Evolutionary conservation across 2,329 filamentous ascomycete genomes (phyloP), one percentile per base, ranked within the genome.

Genomic region (Neofusicoccum parvum): DNA sequence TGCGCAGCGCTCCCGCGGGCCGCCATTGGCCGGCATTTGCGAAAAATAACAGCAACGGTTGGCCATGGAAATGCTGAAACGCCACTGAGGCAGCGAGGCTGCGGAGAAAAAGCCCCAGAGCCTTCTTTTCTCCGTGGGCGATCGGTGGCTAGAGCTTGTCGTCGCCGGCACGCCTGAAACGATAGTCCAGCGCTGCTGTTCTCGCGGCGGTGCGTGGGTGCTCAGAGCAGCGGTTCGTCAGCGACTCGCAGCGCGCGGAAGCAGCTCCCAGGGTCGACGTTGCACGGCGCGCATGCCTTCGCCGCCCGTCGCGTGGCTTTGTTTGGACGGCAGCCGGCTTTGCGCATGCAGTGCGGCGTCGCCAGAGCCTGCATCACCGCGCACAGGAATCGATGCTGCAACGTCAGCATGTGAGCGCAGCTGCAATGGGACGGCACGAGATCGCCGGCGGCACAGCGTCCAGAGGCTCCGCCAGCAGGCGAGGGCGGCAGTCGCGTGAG

Each of bases 61-160:
- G 56, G 56, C n/a, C 43, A 60, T 43, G 41, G 15, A 39, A 48
- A 48, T 12, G 56, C 27, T 60, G 56, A 60, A 45, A 60, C 56
- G 54, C 54, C 54, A 9, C 43, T 59, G 54, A 36, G 32, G 54
- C 54, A 59, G 11, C 54, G 41, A 36, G 54, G 54, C 54, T 46
- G 54, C 39, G 41, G 54, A 46, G 53, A 46, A 58, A 45, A 27
- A 10, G 36, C 17, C 36, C 23, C 39, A 43, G n/a, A 27, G 43
- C 27, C n/a, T 17, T 60, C 43, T 48, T 53, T 60, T 36, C 43
- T 20, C 56, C 32, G 43, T 17, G 41, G 56, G 20, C 32, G 56
- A 60, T 60, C 56, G 43, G 56, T 60, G 56, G 56, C 56, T 49
- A n/a, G 43, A 48, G 56, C 56, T 60, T 46, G 56, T 46, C 54